Percentiles rank a stretch among this genome's conserved stretches.
These are phyloP conservation scores for Trichoderma reesei DNA, from an alignment of 495 filamentous ascomycete species.

Conservation along the genomic window DNA sequence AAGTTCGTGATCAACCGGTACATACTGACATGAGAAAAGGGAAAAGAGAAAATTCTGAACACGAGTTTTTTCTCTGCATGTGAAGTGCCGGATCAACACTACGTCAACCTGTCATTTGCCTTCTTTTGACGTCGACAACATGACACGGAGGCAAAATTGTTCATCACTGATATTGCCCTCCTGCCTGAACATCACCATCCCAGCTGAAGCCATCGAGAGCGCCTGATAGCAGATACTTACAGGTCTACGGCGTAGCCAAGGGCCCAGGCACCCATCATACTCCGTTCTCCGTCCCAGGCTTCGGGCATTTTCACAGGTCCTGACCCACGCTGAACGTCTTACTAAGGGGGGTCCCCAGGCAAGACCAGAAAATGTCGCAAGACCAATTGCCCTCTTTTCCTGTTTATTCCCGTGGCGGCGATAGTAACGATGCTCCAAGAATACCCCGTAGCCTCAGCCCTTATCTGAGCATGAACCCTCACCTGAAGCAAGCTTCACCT, in stretches of 20 bases:
- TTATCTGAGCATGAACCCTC: neutral
- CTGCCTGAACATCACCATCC: too few species aligned
- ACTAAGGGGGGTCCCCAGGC: neutral
- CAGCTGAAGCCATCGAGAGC: neutral
- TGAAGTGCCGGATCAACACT: too few species aligned
- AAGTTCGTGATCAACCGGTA: neutral
- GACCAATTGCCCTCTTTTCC: too few species aligned
- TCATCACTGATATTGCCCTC: too few species aligned
- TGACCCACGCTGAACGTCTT: neutral
- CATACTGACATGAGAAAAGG: neutral
- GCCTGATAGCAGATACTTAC: too few species aligned
- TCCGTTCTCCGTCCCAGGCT: conserved; percentile 1
- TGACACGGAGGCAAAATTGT: too few species aligned
- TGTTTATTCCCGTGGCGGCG: too few species aligned
- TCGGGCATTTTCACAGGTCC: neutral
- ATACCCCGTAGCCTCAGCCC: too few species aligned
- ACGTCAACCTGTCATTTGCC: too few species aligned
- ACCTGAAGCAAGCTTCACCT: neutral
- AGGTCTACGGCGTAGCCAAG: neutral
- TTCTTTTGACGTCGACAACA: too few species aligned
- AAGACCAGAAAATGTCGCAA: neutral
- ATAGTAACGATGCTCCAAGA: too few species aligned
- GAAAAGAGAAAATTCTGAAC: neutral
- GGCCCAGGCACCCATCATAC: neutral
- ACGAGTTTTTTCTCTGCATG: too few species aligned